phyloP scores from a whole-genome alignment of 495 filamentous ascomycete species.

The Neurospora hispaniola region DNA sequence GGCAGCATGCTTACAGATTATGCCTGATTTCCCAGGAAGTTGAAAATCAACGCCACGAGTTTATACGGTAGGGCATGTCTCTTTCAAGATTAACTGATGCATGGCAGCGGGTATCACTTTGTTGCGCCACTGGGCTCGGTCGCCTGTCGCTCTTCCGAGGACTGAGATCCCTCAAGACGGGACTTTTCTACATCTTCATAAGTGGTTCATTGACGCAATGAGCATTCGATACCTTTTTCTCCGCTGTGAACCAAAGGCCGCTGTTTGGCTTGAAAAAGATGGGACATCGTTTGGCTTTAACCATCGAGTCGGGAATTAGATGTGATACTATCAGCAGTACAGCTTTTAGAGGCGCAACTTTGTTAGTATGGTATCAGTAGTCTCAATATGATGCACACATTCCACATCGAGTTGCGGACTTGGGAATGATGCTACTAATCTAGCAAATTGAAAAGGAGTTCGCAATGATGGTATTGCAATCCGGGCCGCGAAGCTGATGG shows the following conservation, averaged over 20 bases:
- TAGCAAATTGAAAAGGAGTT: background rate
- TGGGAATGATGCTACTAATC: background rate
- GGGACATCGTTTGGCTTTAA: background rate
- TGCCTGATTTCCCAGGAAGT: too few species aligned
- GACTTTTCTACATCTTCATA: background rate
- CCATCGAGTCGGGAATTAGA: background rate
- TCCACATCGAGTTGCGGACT: background rate
- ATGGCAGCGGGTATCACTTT: background rate
- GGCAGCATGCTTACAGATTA: too few species aligned
- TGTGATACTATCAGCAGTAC: background rate
- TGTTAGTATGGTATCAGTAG: background rate
- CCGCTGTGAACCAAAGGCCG: background rate
- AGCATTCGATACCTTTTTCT: background rate
- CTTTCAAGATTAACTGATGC: background rate
- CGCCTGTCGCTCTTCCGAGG: background rate
- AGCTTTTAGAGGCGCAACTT: fast-evolving
- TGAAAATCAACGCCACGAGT: too few species aligned
- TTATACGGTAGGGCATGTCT: background rate
- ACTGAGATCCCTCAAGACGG: background rate
- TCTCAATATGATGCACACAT: background rate
- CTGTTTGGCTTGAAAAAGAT: background rate
- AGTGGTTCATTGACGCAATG: background rate
- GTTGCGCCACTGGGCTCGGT: background rate
- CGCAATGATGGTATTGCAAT: background rate
- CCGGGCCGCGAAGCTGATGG: background rate